Evolutionary conservation across 305 asterid species (phyloP).

Genomic region (Fraxinus ornus): DNA sequence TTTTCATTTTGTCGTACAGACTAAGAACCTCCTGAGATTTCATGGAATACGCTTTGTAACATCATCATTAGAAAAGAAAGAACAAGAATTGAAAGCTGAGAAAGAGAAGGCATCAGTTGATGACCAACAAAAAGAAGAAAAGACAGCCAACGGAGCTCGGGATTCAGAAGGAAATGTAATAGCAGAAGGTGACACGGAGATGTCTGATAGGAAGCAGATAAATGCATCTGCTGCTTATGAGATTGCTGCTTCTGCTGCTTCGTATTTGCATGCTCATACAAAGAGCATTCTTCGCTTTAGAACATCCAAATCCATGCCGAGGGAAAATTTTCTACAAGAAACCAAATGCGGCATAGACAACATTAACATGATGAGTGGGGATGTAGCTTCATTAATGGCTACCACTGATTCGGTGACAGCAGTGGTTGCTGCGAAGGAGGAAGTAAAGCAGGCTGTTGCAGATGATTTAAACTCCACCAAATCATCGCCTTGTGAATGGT

Average conservation of each 20-base stretch:
- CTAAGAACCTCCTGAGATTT: constrained; percentile 56
- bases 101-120: constrained; percentile 42
- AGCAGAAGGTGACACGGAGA: constrained; percentile 21
- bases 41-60: constrained; percentile 60
- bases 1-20: constrained; percentile 44
- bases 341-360: constrained; percentile 4
- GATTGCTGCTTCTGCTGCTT: constrained; percentile 52
- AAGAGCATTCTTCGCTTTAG: constrained; percentile 38
- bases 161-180: constrained; percentile 28
- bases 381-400: constrained; percentile 42
- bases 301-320: constrained; percentile 18
- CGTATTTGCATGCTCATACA: constrained; percentile 49
- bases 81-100: constrained; percentile 52
- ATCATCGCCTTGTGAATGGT: constrained; percentile 55
- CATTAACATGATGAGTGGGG: constrained; percentile 24
- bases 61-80: constrained; percentile 82
- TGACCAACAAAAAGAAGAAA: constrained; percentile 31
- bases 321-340: constrained; percentile 9
- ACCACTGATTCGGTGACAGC: constrained; percentile 50
- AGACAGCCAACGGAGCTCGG: constrained; percentile 20
- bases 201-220: constrained; percentile 33
- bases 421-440: constrained; percentile 55
- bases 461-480: constrained; percentile 43
- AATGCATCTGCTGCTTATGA: constrained; percentile 53
- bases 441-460: constrained; percentile 58